A percentile compares a stretch with the other conserved stretches of the same genome.
Conservation (phyloP, 805 yeast species). For the Saturnispora besseyi region DNA sequence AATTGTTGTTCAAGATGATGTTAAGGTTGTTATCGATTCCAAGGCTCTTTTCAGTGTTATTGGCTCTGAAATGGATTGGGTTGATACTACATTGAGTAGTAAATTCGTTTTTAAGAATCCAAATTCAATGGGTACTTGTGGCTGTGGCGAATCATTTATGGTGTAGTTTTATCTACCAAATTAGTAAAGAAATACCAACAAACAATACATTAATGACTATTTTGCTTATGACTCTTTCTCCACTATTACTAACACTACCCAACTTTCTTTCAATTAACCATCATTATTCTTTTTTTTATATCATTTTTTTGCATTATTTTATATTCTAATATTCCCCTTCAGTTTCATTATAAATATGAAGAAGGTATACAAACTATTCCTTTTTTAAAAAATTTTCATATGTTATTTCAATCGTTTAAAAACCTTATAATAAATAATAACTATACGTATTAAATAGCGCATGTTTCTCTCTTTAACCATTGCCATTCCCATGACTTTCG, state of each 20-base stretch:
- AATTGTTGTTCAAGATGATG: constrained; percentile 86
- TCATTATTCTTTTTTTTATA: not conserved
- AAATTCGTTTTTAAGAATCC: constrained; percentile 92
- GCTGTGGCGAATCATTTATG: constrained; percentile 98
- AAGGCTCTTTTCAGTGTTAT: constrained; percentile 93
- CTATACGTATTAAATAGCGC: constrained; percentile 13
- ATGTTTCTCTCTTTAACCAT: constrained; percentile 46
- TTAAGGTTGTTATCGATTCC: constrained; percentile 85
- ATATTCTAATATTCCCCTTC: too few relatives aligned
- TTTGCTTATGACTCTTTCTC: too few relatives aligned
- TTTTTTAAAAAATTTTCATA: too few relatives aligned
- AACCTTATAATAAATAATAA: not conserved
- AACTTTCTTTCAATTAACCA: not conserved
- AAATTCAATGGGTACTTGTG: constrained; percentile 95
- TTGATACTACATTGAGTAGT: constrained; percentile 82
- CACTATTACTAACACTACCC: too few relatives aligned
- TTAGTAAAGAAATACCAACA: too few relatives aligned
- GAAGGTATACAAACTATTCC: too few relatives aligned
- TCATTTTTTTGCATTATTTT: too few relatives aligned
- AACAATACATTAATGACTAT: too few relatives aligned
- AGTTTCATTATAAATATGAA: not conserved
- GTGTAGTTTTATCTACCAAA: constrained; percentile 37
- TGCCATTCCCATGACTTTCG: constrained; percentile 31
- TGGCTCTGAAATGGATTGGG: constrained; percentile 98
- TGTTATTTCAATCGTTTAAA: not conserved